Evolutionary conservation across 176 grass and related monocot genomes (phyloP), one percentile per base, ranked within the genome.

Genomic region (Bolboschoenus planiculmis): DNA sequence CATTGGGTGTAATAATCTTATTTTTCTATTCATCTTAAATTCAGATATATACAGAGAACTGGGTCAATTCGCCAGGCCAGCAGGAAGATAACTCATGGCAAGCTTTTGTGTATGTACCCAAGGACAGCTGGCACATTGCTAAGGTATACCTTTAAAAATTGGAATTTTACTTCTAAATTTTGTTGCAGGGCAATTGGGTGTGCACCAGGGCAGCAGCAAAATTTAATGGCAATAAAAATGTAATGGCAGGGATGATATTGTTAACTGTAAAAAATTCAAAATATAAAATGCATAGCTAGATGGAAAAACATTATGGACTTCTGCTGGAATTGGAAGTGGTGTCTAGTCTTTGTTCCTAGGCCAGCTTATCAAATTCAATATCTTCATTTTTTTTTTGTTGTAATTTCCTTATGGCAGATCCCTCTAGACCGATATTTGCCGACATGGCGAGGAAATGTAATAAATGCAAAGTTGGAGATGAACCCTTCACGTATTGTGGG

Each of bases 41-140:
- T 5, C 87, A 99, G 92, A 99, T 99, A 87, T 95, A 95, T 82
- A 99, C 92, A 20, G 96, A 99, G 67, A 99, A 99, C 83, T 99
- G 92, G 92, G 84, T 99, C 7, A 98, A 93, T 83, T 93, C 92
- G 81, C 96, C 92, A 13, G 95, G 96, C 50, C 92, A 95, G 73
- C 60, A 88, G 84, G 96, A 95, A 88, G 92, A 99, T 82, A 93
- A 99, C 83, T 95, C 91, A 31, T 99, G 96, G 96, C 96, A 99
- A 88, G 86, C 91, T 87, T 95, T 99, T 80, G 83, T 99, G 37
- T 87, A 85, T 63, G 68, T 78, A 80, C 96, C 92, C 16, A 90
- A 90, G 62, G 81, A 81, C 63, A 65, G 74, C 63, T 95, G 91
- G 91, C 86, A 93, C 11, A 84, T 83, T 71, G 44, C 89, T 78